These are phyloP conservation scores for Candida coquimbonensis DNA, from an alignment of 805 yeast species.

Conservation along the genomic window DNA sequence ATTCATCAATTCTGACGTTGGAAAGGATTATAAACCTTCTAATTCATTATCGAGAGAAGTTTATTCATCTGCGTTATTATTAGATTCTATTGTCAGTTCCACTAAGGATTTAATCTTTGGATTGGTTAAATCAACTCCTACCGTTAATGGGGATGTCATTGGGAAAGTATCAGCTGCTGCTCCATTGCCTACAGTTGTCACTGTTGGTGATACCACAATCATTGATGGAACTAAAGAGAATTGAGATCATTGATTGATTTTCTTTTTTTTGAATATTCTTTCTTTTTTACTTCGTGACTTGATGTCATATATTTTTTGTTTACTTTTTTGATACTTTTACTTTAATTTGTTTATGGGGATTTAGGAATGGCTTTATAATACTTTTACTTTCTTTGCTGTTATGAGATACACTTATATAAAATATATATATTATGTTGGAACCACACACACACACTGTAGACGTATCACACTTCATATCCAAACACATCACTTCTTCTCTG, in stretches of 20 bases:
- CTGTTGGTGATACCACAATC: no score
- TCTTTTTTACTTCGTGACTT: no score
- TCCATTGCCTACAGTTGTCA: background rate
- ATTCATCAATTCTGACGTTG: background rate
- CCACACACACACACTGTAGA: no score
- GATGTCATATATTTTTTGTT: no score
- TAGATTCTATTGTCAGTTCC: background rate
- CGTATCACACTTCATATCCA: constrained; percentile 13
- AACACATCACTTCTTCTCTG: constrained; percentile 65
- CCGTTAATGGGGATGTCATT: no score
- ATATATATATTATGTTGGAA: no score
- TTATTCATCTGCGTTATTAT: background rate
- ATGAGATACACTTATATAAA: no score
- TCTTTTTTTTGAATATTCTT: background rate
- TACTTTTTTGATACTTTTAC: no score
- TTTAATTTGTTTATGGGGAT: no score
- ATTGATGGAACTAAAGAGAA: background rate
- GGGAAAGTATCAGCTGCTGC: background rate
- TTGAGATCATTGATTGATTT: background rate
- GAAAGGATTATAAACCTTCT: background rate
- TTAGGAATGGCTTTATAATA: no score
- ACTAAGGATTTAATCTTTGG: background rate
- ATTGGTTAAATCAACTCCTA: no score
- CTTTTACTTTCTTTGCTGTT: no score
- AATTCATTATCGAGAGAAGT: background rate